phyloP scores from a whole-genome alignment of 2,329 filamentous ascomycete genomes.

The Grosmannia clavigera region DNA sequence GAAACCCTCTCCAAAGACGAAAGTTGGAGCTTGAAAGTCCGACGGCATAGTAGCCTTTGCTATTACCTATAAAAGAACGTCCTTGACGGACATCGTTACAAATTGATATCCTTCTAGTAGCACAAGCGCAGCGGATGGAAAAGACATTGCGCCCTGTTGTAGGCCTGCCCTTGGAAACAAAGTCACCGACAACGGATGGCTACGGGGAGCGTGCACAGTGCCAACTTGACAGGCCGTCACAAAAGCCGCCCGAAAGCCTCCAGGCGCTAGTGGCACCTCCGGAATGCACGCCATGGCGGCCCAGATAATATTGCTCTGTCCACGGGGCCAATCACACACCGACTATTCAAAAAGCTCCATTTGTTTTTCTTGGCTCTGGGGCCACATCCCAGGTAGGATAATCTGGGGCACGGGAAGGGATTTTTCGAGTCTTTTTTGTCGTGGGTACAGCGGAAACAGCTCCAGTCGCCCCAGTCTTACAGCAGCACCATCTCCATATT shows the following conservation, averaged over 20 bases:
- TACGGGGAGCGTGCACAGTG: not conserved
- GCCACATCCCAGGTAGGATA: not conserved
- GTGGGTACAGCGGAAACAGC: not conserved
- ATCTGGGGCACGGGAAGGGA: not conserved
- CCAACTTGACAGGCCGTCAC: not conserved
- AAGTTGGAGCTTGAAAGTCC: not conserved
- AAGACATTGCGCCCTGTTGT: no score
- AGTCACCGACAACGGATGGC: not conserved
- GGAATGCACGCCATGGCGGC: not conserved
- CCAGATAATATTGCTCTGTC: not conserved
- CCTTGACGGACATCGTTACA: not conserved
- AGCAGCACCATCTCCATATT: not conserved
- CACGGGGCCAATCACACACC: not conserved
- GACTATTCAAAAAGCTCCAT: not conserved
- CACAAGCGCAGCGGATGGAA: no score
- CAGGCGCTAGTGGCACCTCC: not conserved
- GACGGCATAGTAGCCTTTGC: not conserved
- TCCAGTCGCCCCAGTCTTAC: no score
- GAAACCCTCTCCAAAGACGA: not conserved
- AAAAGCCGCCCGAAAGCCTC: not conserved
- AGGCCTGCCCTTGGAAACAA: not conserved
- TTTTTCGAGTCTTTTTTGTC: not conserved
- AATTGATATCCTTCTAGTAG: no score
- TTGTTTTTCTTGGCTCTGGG: not conserved
- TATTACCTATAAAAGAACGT: no score